Evolutionary conservation across 768 basidiomycete genomes (phyloP).

Genomic region (Termitomyces sp.): DNA sequence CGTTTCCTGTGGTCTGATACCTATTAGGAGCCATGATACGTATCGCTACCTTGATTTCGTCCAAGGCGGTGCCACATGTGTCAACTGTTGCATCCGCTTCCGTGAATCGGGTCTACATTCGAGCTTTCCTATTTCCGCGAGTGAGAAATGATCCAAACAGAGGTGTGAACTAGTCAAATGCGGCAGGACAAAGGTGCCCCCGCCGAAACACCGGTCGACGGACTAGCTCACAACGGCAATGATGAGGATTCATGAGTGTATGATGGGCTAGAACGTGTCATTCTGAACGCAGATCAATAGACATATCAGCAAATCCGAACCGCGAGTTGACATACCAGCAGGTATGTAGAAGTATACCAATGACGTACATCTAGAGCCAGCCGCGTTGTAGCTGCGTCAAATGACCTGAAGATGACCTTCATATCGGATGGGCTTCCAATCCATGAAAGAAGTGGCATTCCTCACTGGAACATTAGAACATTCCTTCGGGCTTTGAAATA

Average conservation of each 20-base stretch:
- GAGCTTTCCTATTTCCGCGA: not conserved
- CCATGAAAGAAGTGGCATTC: not conserved
- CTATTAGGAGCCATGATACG: not conserved
- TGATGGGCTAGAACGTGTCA: not conserved
- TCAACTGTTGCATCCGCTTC: not conserved
- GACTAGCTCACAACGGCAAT: not conserved
- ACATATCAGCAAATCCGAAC: not conserved
- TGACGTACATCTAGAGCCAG: not conserved
- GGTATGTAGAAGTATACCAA: not conserved
- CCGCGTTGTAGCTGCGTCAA: not conserved
- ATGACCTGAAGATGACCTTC: conserved; percentile 1
- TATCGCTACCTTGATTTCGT: not conserved
- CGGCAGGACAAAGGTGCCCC: not conserved
- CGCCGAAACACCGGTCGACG: not conserved
- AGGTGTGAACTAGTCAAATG: too few species aligned
- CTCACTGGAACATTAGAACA: not conserved
- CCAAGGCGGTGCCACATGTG: not conserved
- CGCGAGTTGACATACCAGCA: not conserved
- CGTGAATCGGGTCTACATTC: not conserved
- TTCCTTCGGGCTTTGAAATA: not conserved
- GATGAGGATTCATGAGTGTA: not conserved
- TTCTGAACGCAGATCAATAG: not conserved
- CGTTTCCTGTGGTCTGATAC: not conserved
- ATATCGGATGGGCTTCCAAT: not conserved
- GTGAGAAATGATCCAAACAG: too few species aligned